Base-by-base conservation (phyloP, 768 basidiomycete species). In the Kwoniella europaea region DNA sequence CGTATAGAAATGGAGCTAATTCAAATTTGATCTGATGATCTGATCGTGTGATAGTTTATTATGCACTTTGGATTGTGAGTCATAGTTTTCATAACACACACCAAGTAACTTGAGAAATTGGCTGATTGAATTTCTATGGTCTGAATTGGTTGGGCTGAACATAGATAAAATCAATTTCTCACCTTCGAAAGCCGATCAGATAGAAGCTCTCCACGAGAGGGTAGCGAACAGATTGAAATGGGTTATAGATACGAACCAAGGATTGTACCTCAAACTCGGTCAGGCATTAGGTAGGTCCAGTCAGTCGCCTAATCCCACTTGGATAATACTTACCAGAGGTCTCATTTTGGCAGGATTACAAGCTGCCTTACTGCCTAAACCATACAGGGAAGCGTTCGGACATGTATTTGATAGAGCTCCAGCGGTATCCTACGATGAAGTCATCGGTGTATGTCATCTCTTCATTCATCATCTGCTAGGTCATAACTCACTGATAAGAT, bases 141-240 rank as follows among this genome's bases (percentile, higher is more conserved):
- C 50, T 52, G 50, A n/a, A 12, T 24, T n/a, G 55, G 22, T 24
- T 41, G 20, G 22, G 27, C 24, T 89, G 10, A 50, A 50, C 68
- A 91, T 92, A 85, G 96, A 94, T 85, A 97, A 98, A 79, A 82
- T 91, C 62, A 94, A 95, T 84, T 97, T 96, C 75, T 89, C 86
- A 10, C 89, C 90, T 0, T 87, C 88, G 58, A 80, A 83, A 24
- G 88, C 88, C 0, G 88, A 91, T 29, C 83, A 86, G 62, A 94
- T 96, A 78, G 91, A 92, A 6, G 86, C 88, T 29, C 85, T 98
- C 2, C 95, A 98, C 73, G 88, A 92, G 73, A 88, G 95, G 55
- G 92, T 94, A 10, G 94, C 93, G 0, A 86, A 89, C 20, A 86
- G 93, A 64, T 85, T 98, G 69, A 90, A 88, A 72, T 85, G 90